A percentile compares a stretch with the other conserved stretches of the same genome.
Evolutionary conservation across 2,329 filamentous ascomycete genomes (phyloP).

Genomic region (Exophiala sp.): DNA sequence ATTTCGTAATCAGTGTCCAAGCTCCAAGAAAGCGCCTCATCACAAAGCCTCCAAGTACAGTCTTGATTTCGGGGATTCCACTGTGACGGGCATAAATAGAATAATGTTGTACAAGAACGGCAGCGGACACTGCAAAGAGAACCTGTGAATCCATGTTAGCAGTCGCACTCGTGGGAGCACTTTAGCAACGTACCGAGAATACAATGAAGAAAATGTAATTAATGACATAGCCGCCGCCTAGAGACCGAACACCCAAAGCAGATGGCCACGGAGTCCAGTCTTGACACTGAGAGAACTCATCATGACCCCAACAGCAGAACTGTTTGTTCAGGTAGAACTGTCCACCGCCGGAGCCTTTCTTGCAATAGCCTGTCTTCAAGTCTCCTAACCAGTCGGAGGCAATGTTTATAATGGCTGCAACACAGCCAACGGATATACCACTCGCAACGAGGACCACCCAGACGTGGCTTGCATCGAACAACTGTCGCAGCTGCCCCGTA

Average conservation of each 20-base stretch:
- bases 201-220: constrained; percentile 83
- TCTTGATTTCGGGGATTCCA: constrained; percentile 97
- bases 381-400: constrained; percentile 91
- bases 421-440: constrained; percentile 74
- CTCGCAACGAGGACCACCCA: constrained; percentile 87
- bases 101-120: constrained; percentile 76
- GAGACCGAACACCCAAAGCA: constrained; percentile 64
- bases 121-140: constrained; percentile 72
- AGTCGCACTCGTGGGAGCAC: constrained; percentile 8
- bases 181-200: constrained; percentile 65
- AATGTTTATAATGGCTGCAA: constrained; percentile 87
- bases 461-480: constrained; percentile 82
- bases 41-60: constrained; percentile 87
- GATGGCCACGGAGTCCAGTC: constrained; percentile 86
- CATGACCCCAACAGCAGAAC: constrained; percentile 92
- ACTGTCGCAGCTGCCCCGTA: constrained; percentile 66
- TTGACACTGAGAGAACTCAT: constrained; percentile 72
- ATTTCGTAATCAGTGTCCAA: constrained; percentile 89
- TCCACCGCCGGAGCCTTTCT: constrained; percentile 70
- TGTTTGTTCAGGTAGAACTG: constrained; percentile 85
- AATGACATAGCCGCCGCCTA: constrained; percentile 71
- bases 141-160: constrained; percentile 51
- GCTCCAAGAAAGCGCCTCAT: constrained; percentile 80
- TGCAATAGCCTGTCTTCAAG: constrained; percentile 85
- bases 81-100: constrained; percentile 88